A percentile compares a stretch with the other conserved stretches of the same genome.
phyloP scores from a whole-genome alignment of 1,139 yeast species.

The Taphrina deformans region DNA sequence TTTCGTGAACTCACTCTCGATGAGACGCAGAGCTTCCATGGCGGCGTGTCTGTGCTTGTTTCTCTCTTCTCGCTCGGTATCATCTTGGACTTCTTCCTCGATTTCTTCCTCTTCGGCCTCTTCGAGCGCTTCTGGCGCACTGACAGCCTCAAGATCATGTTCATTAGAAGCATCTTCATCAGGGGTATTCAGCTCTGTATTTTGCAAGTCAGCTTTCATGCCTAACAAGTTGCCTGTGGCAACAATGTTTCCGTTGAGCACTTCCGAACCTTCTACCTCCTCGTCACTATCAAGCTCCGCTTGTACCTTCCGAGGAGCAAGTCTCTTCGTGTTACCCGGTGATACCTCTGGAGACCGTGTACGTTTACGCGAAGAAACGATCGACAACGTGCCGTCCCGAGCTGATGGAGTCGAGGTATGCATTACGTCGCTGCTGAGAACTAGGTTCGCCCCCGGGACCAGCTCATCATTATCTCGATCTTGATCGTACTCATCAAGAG shows the following conservation, averaged over 20 bases:
- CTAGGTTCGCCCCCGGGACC: not conserved
- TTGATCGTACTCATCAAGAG: not conserved
- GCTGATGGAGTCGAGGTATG: not conserved
- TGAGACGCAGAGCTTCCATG: slow-evolving; percentile 23
- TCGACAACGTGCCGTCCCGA: not conserved
- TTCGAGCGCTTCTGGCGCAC: slow-evolving; percentile 38
- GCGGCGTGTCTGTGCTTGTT: slow-evolving; percentile 25
- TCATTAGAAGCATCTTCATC: not conserved
- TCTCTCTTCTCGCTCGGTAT: slow-evolving; percentile 23
- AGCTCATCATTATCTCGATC: not conserved
- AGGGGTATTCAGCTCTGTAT: not conserved
- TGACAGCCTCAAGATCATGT: slow-evolving; percentile 39
- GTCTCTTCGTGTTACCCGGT: slow-evolving; percentile 19
- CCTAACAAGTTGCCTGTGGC: slow-evolving; percentile 9
- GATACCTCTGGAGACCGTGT: slow-evolving; percentile 9
- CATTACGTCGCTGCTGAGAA: not conserved
- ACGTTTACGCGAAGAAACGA: slow-evolving; percentile 8
- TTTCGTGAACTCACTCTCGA: slow-evolving; percentile 22
- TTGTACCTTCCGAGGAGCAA: slow-evolving; percentile 8
- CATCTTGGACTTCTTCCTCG: slow-evolving; percentile 31
- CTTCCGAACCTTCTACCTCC: slow-evolving; percentile 41
- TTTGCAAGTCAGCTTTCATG: not conserved
- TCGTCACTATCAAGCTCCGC: slow-evolving; percentile 39
- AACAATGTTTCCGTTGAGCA: slow-evolving; percentile 37
- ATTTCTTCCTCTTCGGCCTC: slow-evolving; percentile 21